A percentile compares a stretch with the other conserved stretches of the same genome.
Evolutionary conservation across 2,329 filamentous ascomycete genomes (phyloP).

Genomic region (Magnaporthiopsis incrustans): DNA sequence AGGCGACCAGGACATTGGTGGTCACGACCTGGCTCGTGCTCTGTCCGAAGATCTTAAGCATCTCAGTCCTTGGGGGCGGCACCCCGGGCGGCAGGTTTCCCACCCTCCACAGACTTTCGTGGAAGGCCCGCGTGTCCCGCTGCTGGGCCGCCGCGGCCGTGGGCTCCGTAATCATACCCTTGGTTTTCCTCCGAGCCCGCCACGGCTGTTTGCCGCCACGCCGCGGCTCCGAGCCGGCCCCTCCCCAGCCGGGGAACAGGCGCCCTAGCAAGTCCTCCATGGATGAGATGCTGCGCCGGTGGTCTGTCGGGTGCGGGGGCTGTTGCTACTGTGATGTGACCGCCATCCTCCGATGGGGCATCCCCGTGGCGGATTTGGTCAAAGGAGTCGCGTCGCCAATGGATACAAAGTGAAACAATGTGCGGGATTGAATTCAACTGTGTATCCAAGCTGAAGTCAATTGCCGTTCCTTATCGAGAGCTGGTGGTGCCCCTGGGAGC

Average conservation of each 20-base stretch:
- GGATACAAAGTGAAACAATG: background rate
- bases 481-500: background rate
- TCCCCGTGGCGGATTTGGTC: background rate
- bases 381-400: background rate
- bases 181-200: background rate
- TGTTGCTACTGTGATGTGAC: background rate
- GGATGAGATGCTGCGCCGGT: background rate
- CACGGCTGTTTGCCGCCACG: background rate
- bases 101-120: slow-evolving; percentile 2
- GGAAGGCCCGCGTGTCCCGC: slow-evolving; percentile 3
- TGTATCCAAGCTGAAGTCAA: background rate
- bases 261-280: background rate
- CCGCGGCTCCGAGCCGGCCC: background rate
- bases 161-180: background rate
- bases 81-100: background rate
- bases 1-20: slow-evolving; percentile 1
- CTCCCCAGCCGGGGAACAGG: background rate
- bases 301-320: background rate
- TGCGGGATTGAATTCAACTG: background rate
- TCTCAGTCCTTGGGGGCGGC: slow-evolving; percentile 1
- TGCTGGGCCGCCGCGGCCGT: background rate
- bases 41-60: background rate
- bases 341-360: background rate
- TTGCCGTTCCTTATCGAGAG: background rate
- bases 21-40: background rate